Conservation (phyloP, 1,284 basidiomycete species). For the Ceratobasidium sp. region DNA sequence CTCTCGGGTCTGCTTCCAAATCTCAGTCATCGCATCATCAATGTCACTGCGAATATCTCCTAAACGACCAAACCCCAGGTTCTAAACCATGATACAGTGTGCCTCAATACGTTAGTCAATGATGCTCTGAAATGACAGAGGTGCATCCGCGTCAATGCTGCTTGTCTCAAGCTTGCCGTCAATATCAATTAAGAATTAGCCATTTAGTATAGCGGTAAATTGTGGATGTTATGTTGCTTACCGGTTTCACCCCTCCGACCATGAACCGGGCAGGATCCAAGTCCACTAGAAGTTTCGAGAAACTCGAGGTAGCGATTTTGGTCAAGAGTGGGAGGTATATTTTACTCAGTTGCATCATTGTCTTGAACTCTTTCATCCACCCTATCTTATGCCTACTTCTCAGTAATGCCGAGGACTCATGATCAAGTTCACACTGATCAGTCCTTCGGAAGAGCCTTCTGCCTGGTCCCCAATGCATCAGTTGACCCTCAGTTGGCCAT, state of each 20-base stretch:
- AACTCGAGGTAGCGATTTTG: background rate
- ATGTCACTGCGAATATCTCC: background rate
- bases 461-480: too few species aligned
- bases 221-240: background rate
- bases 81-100: slow-evolving; percentile 9
- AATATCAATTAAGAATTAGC: background rate
- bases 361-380: too few species aligned
- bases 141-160: background rate
- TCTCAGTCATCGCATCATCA: slow-evolving; percentile 30
- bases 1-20: slow-evolving; percentile 4
- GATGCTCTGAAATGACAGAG: background rate
- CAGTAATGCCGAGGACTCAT: too few species aligned
- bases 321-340: background rate
- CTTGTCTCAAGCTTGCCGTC: background rate
- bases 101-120: slow-evolving; percentile 1
- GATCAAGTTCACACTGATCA: too few species aligned
- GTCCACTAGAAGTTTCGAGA: background rate
- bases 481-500: too few species aligned
- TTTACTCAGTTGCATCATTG: too few species aligned
- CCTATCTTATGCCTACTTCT: too few species aligned
- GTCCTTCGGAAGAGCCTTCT: too few species aligned
- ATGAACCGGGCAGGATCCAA: background rate
- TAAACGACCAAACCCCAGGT: slow-evolving; percentile 8
- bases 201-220: background rate
- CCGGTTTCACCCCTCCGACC: background rate